Evolutionary conservation across 345 rosid species (phyloP).

Genomic region (Durio zibethinus): DNA sequence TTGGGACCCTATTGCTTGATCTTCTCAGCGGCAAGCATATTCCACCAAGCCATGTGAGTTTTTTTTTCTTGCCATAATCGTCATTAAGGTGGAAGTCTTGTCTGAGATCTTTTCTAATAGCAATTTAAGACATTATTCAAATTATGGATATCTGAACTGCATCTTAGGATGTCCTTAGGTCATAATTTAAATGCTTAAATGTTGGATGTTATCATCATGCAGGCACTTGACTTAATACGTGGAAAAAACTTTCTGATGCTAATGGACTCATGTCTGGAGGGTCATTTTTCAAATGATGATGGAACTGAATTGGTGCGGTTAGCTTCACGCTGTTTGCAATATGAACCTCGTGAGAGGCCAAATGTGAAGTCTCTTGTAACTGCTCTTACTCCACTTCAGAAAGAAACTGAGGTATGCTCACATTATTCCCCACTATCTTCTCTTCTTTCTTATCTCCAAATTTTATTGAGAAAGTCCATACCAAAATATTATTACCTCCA

Average conservation of each 20-base stretch:
- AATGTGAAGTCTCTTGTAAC: constrained; percentile 72
- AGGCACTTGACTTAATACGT: constrained; percentile 86
- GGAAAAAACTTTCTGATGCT: constrained; percentile 75
- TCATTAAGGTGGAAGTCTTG: neutral
- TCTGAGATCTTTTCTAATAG: neutral
- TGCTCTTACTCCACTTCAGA: constrained; percentile 67
- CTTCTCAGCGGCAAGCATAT: constrained; percentile 95
- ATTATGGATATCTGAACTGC: neutral
- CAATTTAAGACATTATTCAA: neutral
- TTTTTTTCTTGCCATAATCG: constrained; percentile 2
- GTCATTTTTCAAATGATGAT: constrained; percentile 82
- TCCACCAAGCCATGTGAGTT: constrained; percentile 84
- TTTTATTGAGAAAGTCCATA: neutral
- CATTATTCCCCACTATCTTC: neutral
- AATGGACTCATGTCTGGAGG: constrained; percentile 79
- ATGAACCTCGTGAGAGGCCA: constrained; percentile 90
- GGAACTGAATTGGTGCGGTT: constrained; percentile 80
- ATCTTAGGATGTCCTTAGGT: neutral
- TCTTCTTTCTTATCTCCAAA: neutral
- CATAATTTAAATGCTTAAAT: constrained; percentile 9
- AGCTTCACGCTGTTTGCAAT: constrained; percentile 84
- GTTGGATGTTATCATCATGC: constrained; percentile 18
- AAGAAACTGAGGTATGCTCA: constrained; percentile 58
- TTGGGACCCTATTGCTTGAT: constrained; percentile 75
- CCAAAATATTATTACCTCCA: neutral